Conservation (phyloP, 2,329 filamentous ascomycete genomes). For the Teratosphaeria pseudoeucalypti region DNA sequence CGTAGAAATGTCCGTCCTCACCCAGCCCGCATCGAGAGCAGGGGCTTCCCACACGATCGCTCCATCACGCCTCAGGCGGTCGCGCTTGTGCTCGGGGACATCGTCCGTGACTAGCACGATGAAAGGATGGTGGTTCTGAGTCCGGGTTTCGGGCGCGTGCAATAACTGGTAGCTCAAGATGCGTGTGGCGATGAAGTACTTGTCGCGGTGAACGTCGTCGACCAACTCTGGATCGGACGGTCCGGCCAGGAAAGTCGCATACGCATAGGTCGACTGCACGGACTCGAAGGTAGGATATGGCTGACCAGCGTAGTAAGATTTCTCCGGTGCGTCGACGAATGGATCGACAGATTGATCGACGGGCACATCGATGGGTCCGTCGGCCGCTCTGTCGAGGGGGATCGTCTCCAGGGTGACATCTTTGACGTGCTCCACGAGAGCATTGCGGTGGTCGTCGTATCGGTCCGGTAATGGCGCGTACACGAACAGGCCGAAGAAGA, state of each 20-base stretch:
- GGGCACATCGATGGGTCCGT: neutral
- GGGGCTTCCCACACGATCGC: constrained; percentile 16
- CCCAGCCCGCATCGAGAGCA: constrained; percentile 8
- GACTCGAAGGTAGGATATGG: neutral
- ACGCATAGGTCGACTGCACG: constrained; percentile 15
- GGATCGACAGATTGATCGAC: neutral
- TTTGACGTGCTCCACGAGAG: constrained; percentile 1
- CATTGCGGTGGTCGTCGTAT: constrained; percentile 1
- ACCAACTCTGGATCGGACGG: constrained; percentile 2
- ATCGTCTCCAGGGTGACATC: neutral
- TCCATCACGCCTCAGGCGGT: constrained; percentile 19
- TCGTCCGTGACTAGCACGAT: constrained; percentile 21
- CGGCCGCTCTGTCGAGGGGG: neutral
- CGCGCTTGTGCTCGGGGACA: constrained; percentile 16
- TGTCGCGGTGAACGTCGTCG: constrained; percentile 13
- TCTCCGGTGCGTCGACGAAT: neutral
- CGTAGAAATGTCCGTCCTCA: constrained; percentile 4
- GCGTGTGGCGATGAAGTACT: constrained; percentile 22
- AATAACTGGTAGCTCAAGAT: constrained; percentile 23
- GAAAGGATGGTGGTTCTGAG: constrained; percentile 17
- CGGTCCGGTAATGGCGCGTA: neutral
- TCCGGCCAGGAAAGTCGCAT: constrained; percentile 19
- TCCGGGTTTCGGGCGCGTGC: constrained; percentile 21
- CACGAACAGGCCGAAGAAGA: neutral
- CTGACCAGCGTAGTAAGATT: neutral